Conservation (phyloP, 805 yeast genomes). For the Candida nonsorbophila region DNA sequence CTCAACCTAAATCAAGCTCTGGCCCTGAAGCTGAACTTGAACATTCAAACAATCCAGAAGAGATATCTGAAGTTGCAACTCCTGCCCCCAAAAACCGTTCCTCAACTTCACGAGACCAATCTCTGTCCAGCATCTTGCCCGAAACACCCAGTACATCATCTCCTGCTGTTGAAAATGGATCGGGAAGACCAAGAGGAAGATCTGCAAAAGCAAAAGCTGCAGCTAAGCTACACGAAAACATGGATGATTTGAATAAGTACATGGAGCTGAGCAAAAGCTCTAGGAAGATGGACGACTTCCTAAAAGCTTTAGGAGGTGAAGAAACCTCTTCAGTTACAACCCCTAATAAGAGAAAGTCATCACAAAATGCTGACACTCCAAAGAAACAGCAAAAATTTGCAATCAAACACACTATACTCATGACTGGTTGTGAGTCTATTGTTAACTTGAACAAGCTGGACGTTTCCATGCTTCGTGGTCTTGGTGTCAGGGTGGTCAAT, state of each 20-base stretch:
- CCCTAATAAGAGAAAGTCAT: too few relatives aligned
- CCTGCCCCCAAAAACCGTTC: slow-evolving; percentile 1
- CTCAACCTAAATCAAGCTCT: neutral
- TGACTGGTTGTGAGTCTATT: slow-evolving; percentile 61
- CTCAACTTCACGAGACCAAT: neutral
- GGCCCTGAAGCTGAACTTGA: neutral
- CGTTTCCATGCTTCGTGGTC: slow-evolving; percentile 30
- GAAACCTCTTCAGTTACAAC: too few relatives aligned
- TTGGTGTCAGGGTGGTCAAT: slow-evolving; percentile 54
- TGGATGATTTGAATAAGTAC: slow-evolving; percentile 61
- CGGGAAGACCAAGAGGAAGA: slow-evolving; percentile 21
- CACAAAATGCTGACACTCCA: neutral
- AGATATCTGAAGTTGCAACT: neutral
- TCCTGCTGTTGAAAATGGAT: neutral
- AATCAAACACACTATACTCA: too few relatives aligned
- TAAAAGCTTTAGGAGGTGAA: slow-evolving; percentile 30
- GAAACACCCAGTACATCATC: neutral
- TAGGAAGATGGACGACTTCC: slow-evolving; percentile 31
- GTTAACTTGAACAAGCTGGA: slow-evolving; percentile 38
- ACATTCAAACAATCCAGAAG: neutral
- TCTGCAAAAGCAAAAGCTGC: slow-evolving; percentile 68
- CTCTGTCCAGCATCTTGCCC: too few relatives aligned
- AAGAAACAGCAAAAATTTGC: slow-evolving; percentile 29
- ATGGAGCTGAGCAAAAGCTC: slow-evolving; percentile 46
- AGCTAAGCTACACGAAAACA: slow-evolving; percentile 58